Base-by-base conservation (phyloP, 192 early-diverging fungal species). In the Podila horticola region DNA sequence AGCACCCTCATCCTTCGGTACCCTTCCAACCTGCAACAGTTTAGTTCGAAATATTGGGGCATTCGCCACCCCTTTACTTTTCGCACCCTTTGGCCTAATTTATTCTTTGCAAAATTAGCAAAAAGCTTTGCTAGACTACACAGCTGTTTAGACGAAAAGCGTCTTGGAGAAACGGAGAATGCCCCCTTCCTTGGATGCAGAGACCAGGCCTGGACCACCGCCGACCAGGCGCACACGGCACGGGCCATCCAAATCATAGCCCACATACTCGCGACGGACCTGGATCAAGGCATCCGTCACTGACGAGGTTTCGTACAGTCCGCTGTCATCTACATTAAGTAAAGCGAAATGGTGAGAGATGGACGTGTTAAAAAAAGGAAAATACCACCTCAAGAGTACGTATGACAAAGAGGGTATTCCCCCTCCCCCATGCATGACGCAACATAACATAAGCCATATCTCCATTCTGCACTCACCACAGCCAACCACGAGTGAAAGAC, bases 191-290 rank as follows among this genome's bases (percentile, higher is more conserved):
- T 79, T 79, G 29, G 76, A 63, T 26, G 61, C 31, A 0, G 76
- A 58, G 9, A 71, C 30, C 31, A 79, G 19, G 15, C 49, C 69
- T 31, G 65, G 76, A 31, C 76, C 76, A 20, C 59, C 60, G 30
- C 33, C 76, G 20, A 79, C 66, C 29, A 72, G 38, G 41, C 76
- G 64, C 31, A 60, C 70, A 31, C 62, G 70, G 29, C 59, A 61
- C 19, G 76, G 76, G 7, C 76, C 76, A 68, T 79, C 76, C 7
- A 79, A 55, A 45, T 79, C 76, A 28, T 64, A 79, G 5, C 76
- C 76, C 9, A 79, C 76, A 69, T 79, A 79, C 34, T 79, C 76
- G 20, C 76, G 65, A 12, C 60, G 29, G 12, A 79, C 30, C 24
- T 72, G 48, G 4, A 79, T 49, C 15, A 22, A 52, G 22, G 58